Base-by-base conservation (phyloP, 2,329 filamentous ascomycete genomes). In the Talaromyces sp. region DNA sequence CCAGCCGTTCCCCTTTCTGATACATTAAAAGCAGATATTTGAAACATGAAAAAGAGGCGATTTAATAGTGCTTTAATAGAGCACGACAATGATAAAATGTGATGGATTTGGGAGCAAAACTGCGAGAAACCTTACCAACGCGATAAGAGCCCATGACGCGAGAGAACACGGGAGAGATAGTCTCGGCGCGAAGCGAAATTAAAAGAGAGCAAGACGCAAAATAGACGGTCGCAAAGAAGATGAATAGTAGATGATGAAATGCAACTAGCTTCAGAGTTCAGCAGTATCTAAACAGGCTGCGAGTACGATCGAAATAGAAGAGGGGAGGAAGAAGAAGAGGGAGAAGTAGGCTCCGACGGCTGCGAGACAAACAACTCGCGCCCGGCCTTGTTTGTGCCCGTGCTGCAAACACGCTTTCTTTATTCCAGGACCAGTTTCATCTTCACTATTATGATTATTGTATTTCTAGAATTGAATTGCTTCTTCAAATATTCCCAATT, bases 41-140 rank as follows among this genome's bases (percentile, higher is more conserved):
- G 14, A n/a, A 30, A 40, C 12, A 52, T 31, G 31, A 18, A 3
- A 14, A n/a, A n/a, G 28, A 12, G 30, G 8, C 8, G 47, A 47
- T 12, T 36, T 10, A 31, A 31, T n/a, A 33, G 34, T 53, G 5
- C 6, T 18, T 36, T 8, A n/a, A 18, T 3, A 10, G 16, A 54
- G 28, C 16, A 34, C 27, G 33, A 34, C 14, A 44, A 31, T 12
- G 44, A 28, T 9, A 8, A 34, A n/a, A 47, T n/a, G 27, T 31
- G 30, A 40, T 30, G 23, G 27, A 47, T 53, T 10, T 14, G 28
- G 14, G 36, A 51, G 27, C 44, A 4, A 47, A 47, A 44, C 6
- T n/a, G 30, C 18, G 18, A 60, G 18, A 18, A 61, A 23, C 23
- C 71, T 65, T 65, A 73, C 71, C 71, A 36, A 73, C 58, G 30